phyloP scores from a whole-genome alignment of 2,329 filamentous ascomycete genomes.

The Alternaria gaisen region DNA sequence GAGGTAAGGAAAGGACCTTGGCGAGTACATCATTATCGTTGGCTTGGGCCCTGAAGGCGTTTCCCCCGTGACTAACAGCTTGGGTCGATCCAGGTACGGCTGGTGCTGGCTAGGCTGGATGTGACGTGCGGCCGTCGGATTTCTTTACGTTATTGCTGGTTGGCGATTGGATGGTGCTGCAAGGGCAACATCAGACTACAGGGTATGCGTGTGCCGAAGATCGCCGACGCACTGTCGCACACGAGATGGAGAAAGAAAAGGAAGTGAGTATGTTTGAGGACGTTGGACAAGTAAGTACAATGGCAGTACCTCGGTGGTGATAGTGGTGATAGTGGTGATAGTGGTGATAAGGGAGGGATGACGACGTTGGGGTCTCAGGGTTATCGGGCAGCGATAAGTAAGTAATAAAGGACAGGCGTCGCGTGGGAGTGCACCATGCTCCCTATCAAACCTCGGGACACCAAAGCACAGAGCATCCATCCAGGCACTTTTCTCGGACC shows the following conservation, averaged over 20 bases:
- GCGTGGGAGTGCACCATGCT: conserved; percentile 30
- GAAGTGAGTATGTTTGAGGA: neutral
- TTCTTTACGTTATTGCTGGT: conserved; percentile 50
- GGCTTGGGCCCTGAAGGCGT: conserved; percentile 34
- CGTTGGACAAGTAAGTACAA: conserved; percentile 3
- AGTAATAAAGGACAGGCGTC: conserved; percentile 18
- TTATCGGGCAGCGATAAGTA: conserved; percentile 29
- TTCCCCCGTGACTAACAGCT: conserved; percentile 38
- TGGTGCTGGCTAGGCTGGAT: conserved; percentile 23
- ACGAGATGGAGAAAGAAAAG: conserved; percentile 3
- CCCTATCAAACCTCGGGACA: conserved; percentile 10
- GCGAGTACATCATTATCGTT: conserved; percentile 54
- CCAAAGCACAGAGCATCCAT: conserved; percentile 14
- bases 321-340: conserved; percentile 14
- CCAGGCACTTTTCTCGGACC: conserved; percentile 23
- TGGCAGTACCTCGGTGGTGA: conserved; percentile 9
- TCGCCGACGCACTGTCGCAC: conserved; percentile 14
- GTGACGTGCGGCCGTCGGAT: conserved; percentile 43
- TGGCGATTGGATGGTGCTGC: conserved; percentile 43
- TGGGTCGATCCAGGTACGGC: conserved; percentile 24
- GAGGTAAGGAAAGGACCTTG: conserved; percentile 56
- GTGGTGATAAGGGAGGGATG: conserved; percentile 13
- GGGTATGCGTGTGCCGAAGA: conserved; percentile 28
- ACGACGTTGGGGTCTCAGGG: conserved; percentile 17
- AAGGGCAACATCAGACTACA: conserved; percentile 43